A percentile compares a stretch with the other conserved stretches of the same genome.
Conservation (phyloP, 305 asterid species). For the Andrographis paniculata region DNA sequence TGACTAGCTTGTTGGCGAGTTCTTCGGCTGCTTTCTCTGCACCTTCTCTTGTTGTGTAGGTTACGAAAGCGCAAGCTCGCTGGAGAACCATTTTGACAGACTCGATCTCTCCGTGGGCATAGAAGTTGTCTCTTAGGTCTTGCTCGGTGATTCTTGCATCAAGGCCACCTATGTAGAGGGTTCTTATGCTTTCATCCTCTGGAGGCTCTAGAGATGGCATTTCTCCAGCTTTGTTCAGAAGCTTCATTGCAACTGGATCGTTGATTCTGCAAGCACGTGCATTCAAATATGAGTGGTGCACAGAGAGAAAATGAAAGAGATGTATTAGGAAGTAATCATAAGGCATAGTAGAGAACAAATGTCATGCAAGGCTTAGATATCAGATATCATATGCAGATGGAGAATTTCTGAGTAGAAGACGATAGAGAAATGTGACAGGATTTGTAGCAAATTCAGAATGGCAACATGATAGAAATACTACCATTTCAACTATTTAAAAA, state of each 20-base stretch:
- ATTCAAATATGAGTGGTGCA: too few species aligned
- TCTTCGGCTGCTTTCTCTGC: conserved; percentile 97
- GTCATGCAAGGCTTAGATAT: too few species aligned
- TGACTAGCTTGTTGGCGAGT: conserved; percentile 69
- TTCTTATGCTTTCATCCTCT: conserved; percentile 83
- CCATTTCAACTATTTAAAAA: too few species aligned
- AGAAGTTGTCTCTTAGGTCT: conserved; percentile 81
- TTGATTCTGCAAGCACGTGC: conserved; percentile 49
- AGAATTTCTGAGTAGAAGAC: too few species aligned
- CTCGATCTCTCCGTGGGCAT: conserved; percentile 91
- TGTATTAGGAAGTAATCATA: background rate
- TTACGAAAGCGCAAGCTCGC: conserved; percentile 88
- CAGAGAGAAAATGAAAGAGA: too few species aligned
- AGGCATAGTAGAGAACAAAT: background rate
- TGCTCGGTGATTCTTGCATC: conserved; percentile 79
- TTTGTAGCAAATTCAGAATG: too few species aligned
- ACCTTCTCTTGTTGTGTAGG: conserved; percentile 93
- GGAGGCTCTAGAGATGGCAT: conserved; percentile 98
- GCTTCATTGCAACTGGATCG: conserved; percentile 92
- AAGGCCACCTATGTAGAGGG: conserved; percentile 88
- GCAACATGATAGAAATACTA: too few species aligned
- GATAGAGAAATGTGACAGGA: too few species aligned
- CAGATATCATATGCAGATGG: too few species aligned
- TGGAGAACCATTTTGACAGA: conserved; percentile 80
- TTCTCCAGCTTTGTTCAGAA: conserved; percentile 90